Base-by-base conservation (phyloP, 1,284 basidiomycete genomes). In the Lignosus rhinocerotis region DNA sequence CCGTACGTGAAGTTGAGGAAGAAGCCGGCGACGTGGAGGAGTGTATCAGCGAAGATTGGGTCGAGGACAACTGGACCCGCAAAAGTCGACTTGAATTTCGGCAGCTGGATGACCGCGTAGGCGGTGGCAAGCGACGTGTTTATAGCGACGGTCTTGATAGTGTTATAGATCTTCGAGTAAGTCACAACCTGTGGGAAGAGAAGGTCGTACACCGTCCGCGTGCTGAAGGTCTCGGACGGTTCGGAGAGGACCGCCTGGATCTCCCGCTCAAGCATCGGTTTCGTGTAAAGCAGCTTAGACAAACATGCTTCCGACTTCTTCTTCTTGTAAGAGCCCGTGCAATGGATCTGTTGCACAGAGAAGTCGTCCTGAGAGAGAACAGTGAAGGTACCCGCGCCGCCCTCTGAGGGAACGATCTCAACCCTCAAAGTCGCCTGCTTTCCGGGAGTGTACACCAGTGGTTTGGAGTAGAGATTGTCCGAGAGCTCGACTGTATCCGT, bases 21-120 rank as follows among this genome's bases (percentile, higher is more conserved):
- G 70, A 91, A 88, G 1, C 88, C 88, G 0, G 86, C 82, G 33
- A 82, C 77, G 59, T 91, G 88, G 33, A 90, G 74, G 25, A 90
- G 73, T 0, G 84, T 82, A 63, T 91, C 88, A 52, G 82, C 74
- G 70, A 88, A 87, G n/a, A 87, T 67, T 1, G 84, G 81, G 57
- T 84, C 78, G 4, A 76, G 72, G 4, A 77, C 72, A 61, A 78
- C 81, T 10, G 69, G 63, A 21, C 74, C 74, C 2, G 17, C 32
- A 12, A 65, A 59, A 38, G 73, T 65, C 34, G 75, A 19, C 34
- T 31, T 65, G 30, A 69, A 64, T 0, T 63, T 47, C 2, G 80
- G 78, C 9, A 86, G 70, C 36, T 72, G 68, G 32, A 87, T 69
- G 1, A 72, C 69, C 0, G 85, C 87, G 57, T 77, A 77, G 2